phyloP scores from a whole-genome alignment of 192 early-diverging fungal genomes.

The Paraglomus brasilianum region DNA sequence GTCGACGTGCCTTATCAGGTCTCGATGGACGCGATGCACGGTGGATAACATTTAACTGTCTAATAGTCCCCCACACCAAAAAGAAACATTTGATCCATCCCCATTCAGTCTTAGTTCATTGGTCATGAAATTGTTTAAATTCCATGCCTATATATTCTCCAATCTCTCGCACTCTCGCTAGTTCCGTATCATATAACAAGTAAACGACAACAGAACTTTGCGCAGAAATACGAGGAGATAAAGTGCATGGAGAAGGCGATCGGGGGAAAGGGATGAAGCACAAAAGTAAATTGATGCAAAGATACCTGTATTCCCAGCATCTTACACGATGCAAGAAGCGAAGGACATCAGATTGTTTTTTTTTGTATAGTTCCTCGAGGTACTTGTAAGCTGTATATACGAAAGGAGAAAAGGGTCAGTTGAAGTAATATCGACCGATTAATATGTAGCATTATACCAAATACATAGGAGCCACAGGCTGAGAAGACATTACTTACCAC shows the following conservation, averaged over 20 bases:
- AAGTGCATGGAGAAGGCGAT: neutral
- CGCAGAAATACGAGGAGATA: neutral
- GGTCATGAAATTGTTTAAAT: slow-evolving; percentile 31
- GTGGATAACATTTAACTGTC: slow-evolving; percentile 98
- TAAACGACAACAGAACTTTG: slow-evolving; percentile 19
- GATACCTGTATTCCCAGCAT: slow-evolving; percentile 94
- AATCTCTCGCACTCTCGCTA: neutral
- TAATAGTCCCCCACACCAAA: slow-evolving; percentile 29
- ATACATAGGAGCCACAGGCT: too few relatives aligned
- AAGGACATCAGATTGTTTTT: slow-evolving; percentile 99
- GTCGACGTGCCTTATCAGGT: slow-evolving; percentile 98
- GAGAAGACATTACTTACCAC: too few relatives aligned
- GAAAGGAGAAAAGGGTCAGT: slow-evolving; percentile 1
- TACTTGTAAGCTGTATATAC: slow-evolving; percentile 81
- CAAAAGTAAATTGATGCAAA: neutral
- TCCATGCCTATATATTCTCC: neutral
- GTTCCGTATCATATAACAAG: neutral
- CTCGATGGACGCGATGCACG: slow-evolving; percentile 97
- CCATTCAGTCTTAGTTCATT: slow-evolving; percentile 34
- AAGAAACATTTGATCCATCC: neutral
- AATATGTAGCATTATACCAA: too few relatives aligned
- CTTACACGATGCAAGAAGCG: slow-evolving; percentile 97
- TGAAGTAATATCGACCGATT: neutral
- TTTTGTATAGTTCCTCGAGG: slow-evolving; percentile 95
- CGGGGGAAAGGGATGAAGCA: neutral